Percentiles rank a stretch among this genome's conserved stretches.
Conservation (phyloP, 352 stramenopile genomes). For the Lagenidium sp. region DNA sequence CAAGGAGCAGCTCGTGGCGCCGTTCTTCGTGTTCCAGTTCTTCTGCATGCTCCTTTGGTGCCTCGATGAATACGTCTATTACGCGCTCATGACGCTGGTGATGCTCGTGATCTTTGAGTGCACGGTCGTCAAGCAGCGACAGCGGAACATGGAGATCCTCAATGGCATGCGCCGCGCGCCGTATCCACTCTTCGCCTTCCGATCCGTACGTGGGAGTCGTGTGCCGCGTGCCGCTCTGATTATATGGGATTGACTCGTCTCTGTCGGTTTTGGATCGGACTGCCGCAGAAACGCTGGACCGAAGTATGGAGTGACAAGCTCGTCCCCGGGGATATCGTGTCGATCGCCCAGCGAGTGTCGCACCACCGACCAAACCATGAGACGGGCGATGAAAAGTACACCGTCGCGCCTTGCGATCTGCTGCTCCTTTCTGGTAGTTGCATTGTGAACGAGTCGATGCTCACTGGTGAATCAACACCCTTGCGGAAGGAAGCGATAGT, state of each 20-base stretch:
- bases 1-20: slow-evolving; percentile 89
- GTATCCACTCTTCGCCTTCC: slow-evolving; percentile 74
- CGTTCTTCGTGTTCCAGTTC: slow-evolving; percentile 97
- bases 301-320: slow-evolving; percentile 55
- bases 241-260: no score
- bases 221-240: not conserved
- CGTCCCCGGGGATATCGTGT: slow-evolving; percentile 81
- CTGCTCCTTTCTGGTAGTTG: slow-evolving; percentile 86
- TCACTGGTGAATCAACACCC: slow-evolving; percentile 93
- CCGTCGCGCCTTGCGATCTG: slow-evolving; percentile 83
- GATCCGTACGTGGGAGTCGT: slow-evolving; percentile 15
- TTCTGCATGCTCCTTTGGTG: slow-evolving; percentile 95
- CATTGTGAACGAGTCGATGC: slow-evolving; percentile 95
- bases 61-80: slow-evolving; percentile 97
- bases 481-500: slow-evolving; percentile 85
- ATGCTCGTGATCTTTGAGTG: slow-evolving; percentile 95
- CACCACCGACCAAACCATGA: slow-evolving; percentile 2
- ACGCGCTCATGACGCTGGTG: slow-evolving; percentile 92
- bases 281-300: slow-evolving; percentile 47
- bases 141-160: slow-evolving; percentile 85
- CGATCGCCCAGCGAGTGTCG: slow-evolving; percentile 44
- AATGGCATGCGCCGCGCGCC: slow-evolving; percentile 67
- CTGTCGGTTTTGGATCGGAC: no score
- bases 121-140: slow-evolving; percentile 86
- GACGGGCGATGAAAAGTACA: slow-evolving; percentile 8